Evolutionary conservation across 306 rosid species (phyloP).

Genomic region (Castanea sativa): DNA sequence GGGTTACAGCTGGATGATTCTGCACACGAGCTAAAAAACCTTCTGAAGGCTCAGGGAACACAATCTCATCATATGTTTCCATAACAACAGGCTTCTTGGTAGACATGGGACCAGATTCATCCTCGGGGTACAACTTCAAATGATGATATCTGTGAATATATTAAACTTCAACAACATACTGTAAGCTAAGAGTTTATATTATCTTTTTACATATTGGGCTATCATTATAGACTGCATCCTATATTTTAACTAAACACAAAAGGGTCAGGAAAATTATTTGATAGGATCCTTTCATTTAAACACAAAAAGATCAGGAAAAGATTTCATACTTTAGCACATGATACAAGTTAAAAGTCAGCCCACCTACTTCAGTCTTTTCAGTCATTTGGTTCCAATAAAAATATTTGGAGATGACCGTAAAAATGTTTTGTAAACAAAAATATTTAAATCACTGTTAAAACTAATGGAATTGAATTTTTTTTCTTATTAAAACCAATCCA

Average conservation of each 20-base stretch:
- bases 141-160: conserved; percentile 70
- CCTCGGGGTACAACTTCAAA: conserved; percentile 81
- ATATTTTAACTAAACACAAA: not conserved
- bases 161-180: conserved; percentile 42
- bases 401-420: not conserved
- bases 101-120: conserved; percentile 71
- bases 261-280: not conserved
- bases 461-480: not conserved
- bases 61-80: conserved; percentile 69
- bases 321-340: not conserved
- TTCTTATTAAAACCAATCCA: not conserved
- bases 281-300: not conserved
- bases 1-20: conserved; percentile 48
- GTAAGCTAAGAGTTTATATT: conserved; percentile 31
- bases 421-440: not conserved
- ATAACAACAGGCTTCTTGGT: conserved; percentile 75
- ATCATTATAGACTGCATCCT: not conserved
- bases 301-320: not conserved
- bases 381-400: not conserved
- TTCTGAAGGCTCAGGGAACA: conserved; percentile 72
- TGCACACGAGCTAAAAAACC: conserved; percentile 63
- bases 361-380: not conserved
- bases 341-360: not conserved
- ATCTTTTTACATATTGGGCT: conserved; percentile 2
- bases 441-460: not conserved